Evolutionary conservation across 2,329 filamentous ascomycete species (phyloP).

Genomic region (Lachnellula willkommii): DNA sequence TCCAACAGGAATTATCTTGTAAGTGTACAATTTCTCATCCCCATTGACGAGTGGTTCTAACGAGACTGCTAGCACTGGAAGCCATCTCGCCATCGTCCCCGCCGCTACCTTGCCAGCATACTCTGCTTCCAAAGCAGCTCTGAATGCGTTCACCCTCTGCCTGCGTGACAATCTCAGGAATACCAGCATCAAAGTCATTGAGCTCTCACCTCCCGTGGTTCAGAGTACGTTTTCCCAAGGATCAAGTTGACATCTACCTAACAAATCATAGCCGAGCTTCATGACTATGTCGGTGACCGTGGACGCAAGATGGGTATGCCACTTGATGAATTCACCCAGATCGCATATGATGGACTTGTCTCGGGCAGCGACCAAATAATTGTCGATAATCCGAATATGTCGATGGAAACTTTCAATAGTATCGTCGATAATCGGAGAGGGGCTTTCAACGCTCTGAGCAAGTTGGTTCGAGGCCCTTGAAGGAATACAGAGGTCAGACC

Average conservation of each 20-base stretch:
- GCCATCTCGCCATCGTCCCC: conserved; percentile 17
- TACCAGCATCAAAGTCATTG: conserved; percentile 36
- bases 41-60: background rate
- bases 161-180: conserved; percentile 38
- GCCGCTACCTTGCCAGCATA: conserved; percentile 21
- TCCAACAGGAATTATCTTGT: conserved; percentile 18
- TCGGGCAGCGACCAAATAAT: conserved; percentile 11
- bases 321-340: conserved; percentile 37
- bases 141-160: conserved; percentile 31
- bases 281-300: conserved; percentile 39
- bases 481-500: background rate
- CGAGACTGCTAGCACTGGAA: conserved; percentile 13
- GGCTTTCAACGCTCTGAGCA: background rate
- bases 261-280: conserved; percentile 33
- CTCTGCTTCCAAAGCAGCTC: conserved; percentile 16
- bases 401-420: background rate
- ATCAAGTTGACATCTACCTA: background rate
- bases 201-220: conserved; percentile 36
- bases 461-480: background rate
- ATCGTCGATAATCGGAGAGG: background rate
- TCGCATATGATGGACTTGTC: conserved; percentile 17
- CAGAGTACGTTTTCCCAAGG: conserved; percentile 16
- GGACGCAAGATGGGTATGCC: conserved; percentile 46
- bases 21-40: background rate
- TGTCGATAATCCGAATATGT: conserved; percentile 4